Evolutionary conservation across 148 eudicot genomes (phyloP), one percentile per base, ranked within the genome.

Genomic region (Salicornia ramosissima): DNA sequence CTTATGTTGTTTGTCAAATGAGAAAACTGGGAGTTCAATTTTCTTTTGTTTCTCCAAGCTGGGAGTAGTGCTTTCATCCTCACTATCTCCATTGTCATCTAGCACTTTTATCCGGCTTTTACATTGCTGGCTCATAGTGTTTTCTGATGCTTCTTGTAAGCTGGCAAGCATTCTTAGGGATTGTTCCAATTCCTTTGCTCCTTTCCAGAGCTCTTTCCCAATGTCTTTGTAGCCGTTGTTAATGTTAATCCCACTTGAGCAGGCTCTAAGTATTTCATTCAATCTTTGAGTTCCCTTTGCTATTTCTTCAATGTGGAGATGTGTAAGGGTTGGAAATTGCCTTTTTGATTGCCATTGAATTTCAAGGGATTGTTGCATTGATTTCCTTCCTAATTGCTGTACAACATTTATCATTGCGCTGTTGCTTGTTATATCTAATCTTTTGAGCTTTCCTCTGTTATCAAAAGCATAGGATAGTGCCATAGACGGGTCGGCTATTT

Each of bases 111-210:
- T 80, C 6, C 81, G 76, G 66, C 75, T 81, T 71, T 84, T 88
- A 52, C 70, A 79, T 80, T 75, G 82, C 33, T 86, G 74, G 40
- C 43, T 74, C 25, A 61, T 62, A 65, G 67, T 75, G 71, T 74
- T 33, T 2, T 88, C 84, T 51, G 96, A 83, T 39, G 86, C 87
- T 69, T 94, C 97, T 69, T 94, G 98, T 64, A 94, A 67, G 72
- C 79, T 87, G 36, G 82, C 96, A 47, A 94, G 92, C 96, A 89
- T 88, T 54, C 80, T 80, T 46, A 94, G 62, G 13, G 96, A 85
- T 70, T 91, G 91, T 78, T 94, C 96, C 80, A 94, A 70, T 66
- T 91, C 91, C 68, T 75, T 76, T 3, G 97, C 93, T 15, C 99
- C 97, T 82, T 87, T 87, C 78, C 90, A 69, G 34, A 94, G 76